Base-by-base conservation (phyloP, 257 asterid species). In the Solanum etuberosum region DNA sequence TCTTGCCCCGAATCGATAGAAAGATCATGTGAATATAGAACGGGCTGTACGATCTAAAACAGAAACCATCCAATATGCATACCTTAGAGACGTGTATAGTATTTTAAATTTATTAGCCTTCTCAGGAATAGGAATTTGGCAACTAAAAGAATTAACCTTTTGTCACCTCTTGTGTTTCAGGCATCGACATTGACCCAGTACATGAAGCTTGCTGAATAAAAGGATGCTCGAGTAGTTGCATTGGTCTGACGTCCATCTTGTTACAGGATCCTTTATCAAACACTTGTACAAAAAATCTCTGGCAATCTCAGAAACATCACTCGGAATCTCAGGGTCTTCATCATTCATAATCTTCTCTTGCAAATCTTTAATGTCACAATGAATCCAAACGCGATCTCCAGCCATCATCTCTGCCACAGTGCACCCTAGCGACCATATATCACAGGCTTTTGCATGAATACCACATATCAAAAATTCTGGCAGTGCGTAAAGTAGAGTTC, bases 211-310 rank as follows among this genome's bases (percentile, higher is more conserved):
- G 3, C 34, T 20, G 65, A 20, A 78, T 63, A 51, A 84, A 89
- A 0, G 86, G 89, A 87, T 84, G 87, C 3, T 20, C 6, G 20
- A 54, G 59, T 14, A 87, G 83, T 20, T 4, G 38, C n/a, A n/a
- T n/a, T n/a, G n/a, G 13, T 25, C 15, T 3, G 42, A 65, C 4
- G 87, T 89, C 87, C 88, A 87, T 77, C 88, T 85, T 20, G 40
- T 68, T 4, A 3, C 20, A 14, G 20, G 80, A 0, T 57, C 77
- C 7, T n/a, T 87, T 3, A 27, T 67, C 8, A 86, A 77, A 74
- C 89, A 89, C 43, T 15, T 74, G 11, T 14, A 12, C 27, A 89
- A 74, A 27, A 89, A 74, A 77, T 89, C 84, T 43, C 25, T 46
- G 0, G 68, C 80, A 4, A 6, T 3, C 12, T 12, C 76, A 5